Evolutionary conservation across 202 grass and related monocot genomes (phyloP), one percentile per base, ranked within the genome.

Genomic region (Carex arenaria): DNA sequence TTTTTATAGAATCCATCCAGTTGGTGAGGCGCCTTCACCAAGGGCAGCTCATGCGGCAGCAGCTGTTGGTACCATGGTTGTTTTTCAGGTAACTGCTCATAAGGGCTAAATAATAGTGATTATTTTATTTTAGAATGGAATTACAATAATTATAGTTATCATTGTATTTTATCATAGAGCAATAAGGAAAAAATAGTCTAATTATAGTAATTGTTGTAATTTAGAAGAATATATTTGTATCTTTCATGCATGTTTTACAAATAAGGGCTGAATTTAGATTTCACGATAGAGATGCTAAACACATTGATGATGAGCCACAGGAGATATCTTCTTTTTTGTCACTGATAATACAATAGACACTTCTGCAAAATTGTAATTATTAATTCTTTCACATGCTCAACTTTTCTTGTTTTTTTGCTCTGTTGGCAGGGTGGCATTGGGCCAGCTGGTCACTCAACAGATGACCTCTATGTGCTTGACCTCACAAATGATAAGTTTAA

Each of bases 401-500:
- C 1, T 72, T 51, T 72, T 12, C 43, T 72, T 23, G 42, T 19
- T 72, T 63, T 14, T 70, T 70, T 31, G 32, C 53, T 79, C 70
- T 80, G 30, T 31, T 61, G 17, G 28, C 34, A 99, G 96, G 96
- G 96, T 83, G 96, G 93, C 65, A 99, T 95, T 85, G 96, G 96
- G 4, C 96, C 96, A 40, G 93, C 93, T 19, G 96, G 93, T 7
- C 96, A 99, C 72, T 99, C 96, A 0, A 99, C 96, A 14, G 96
- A 99, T 7, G 96, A 99, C 91, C 96, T 99, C 59, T 95, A 92
- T 57, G 96, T 95, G 63, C 89, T 99, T 84, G 96, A 99, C 88
- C 81, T 99, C 45, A 99, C 96, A 82, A 99, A 99, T 38, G 93
- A 99, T 83, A 99, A 95, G 83, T 99, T 95, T 80, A 99, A 95